Percentiles rank a stretch among this genome's conserved stretches.
phyloP scores from a whole-genome alignment of 495 filamentous ascomycete species.

The Lasiosphaeria ovina region DNA sequence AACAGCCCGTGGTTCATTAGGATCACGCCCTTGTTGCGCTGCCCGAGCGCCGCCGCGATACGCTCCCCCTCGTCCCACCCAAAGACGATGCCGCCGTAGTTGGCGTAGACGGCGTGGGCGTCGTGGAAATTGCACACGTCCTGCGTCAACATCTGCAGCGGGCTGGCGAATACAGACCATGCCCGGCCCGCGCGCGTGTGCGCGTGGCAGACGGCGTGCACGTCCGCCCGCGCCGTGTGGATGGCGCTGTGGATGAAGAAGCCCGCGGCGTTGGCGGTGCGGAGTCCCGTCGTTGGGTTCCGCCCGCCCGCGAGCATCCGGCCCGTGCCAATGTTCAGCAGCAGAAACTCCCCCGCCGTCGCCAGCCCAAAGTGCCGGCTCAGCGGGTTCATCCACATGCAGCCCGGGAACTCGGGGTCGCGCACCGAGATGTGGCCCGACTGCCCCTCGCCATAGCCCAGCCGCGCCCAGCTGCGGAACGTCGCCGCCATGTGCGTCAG shows the following conservation, averaged over 20 bases:
- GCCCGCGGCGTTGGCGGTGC: constrained; percentile 61
- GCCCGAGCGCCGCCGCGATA: constrained; percentile 50
- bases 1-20: constrained; percentile 57
- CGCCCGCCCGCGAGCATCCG: constrained; percentile 47
- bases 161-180: constrained; percentile 51
- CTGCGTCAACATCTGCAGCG: constrained; percentile 58
- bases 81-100: constrained; percentile 58
- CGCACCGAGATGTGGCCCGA: constrained; percentile 64
- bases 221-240: constrained; percentile 53
- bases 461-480: constrained; percentile 57
- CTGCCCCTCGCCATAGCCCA: constrained; percentile 64
- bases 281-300: constrained; percentile 21
- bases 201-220: constrained; percentile 55
- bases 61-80: constrained; percentile 48
- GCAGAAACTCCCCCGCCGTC: constrained; percentile 52
- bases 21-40: constrained; percentile 45
- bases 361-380: constrained; percentile 56
- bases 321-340: constrained; percentile 53
- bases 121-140: constrained; percentile 57
- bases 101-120: constrained; percentile 49
- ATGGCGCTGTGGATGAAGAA: constrained; percentile 65
- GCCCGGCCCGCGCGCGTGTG: constrained; percentile 54
- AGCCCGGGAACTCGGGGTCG: constrained; percentile 56
- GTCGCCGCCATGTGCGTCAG: constrained; percentile 59
- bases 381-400: constrained; percentile 68